phyloP scores from a whole-genome alignment of 176 grass and related monocot genomes.

The Triticum monococcum region DNA sequence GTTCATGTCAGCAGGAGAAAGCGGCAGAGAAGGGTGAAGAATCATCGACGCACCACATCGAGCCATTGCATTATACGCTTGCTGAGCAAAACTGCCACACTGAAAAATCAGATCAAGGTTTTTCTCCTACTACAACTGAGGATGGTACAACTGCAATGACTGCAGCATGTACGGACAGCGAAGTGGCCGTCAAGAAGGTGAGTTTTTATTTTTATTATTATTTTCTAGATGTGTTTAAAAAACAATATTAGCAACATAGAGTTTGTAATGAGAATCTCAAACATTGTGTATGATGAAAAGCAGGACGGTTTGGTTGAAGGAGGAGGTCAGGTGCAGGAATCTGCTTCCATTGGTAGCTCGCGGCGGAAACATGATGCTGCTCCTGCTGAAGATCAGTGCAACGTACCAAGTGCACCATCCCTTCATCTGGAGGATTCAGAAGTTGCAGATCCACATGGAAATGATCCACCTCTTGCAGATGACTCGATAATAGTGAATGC shows the following conservation, averaged over 20 bases:
- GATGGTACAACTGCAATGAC: neutral
- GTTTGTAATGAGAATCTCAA: neutral
- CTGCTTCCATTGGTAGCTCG: neutral
- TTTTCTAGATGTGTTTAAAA: neutral
- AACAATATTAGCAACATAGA: neutral
- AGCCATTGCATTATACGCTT: neutral
- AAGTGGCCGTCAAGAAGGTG: neutral
- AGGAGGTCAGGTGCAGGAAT: neutral
- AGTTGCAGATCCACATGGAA: neutral
- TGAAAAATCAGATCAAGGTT: neutral
- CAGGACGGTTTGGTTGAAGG: neutral
- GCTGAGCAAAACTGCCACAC: neutral
- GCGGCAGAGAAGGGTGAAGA: neutral
- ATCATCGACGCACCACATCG: neutral
- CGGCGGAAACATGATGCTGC: neutral
- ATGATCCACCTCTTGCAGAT: neutral
- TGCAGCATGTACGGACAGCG: neutral
- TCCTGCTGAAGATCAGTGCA: neutral
- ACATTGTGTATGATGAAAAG: neutral
- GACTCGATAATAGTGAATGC: neutral
- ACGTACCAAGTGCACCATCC: neutral
- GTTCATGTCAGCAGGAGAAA: conserved; percentile 25
- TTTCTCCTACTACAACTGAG: neutral
- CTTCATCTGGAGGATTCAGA: conserved; percentile 20
- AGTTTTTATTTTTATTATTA: neutral